Evolutionary conservation across 495 filamentous ascomycete genomes (phyloP).

Genomic region (Penicillium canescens): DNA sequence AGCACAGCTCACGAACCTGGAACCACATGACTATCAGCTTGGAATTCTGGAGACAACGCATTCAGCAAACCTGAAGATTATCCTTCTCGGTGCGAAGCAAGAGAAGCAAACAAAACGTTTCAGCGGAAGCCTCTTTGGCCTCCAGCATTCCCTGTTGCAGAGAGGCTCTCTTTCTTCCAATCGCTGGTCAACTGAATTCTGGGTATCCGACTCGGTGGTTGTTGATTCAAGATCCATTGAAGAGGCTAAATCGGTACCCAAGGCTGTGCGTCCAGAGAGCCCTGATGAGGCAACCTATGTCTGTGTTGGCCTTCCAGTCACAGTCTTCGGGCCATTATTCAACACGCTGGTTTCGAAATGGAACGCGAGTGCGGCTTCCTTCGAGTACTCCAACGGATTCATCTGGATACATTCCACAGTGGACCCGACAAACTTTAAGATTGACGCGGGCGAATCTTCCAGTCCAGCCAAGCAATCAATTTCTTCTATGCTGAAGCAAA

Average conservation of each 20-base stretch:
- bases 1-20: constrained; percentile 1
- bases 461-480: not conserved
- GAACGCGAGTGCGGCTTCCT: constrained; percentile 6
- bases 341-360: constrained; percentile 9
- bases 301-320: not conserved
- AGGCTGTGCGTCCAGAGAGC: constrained; percentile 2
- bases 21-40: constrained; percentile 3
- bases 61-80: constrained; percentile 6
- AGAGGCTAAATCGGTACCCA: not conserved
- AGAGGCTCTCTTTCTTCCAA: not conserved
- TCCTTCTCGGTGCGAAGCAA: not conserved
- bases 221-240: constrained; percentile 7
- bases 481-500: not conserved
- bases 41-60: not conserved
- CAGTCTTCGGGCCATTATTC: constrained; percentile 6
- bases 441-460: not conserved
- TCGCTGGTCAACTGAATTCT: constrained; percentile 4
- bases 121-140: not conserved
- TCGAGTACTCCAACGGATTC: constrained; percentile 6
- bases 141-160: not conserved
- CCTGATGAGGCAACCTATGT: constrained; percentile 1
- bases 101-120: not conserved
- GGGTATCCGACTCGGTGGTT: constrained; percentile 8
- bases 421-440: constrained; percentile 1
- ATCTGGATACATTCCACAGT: constrained; percentile 6